Base-by-base conservation (phyloP, 345 rosid genomes). In the Hirschfeldia incana region DNA sequence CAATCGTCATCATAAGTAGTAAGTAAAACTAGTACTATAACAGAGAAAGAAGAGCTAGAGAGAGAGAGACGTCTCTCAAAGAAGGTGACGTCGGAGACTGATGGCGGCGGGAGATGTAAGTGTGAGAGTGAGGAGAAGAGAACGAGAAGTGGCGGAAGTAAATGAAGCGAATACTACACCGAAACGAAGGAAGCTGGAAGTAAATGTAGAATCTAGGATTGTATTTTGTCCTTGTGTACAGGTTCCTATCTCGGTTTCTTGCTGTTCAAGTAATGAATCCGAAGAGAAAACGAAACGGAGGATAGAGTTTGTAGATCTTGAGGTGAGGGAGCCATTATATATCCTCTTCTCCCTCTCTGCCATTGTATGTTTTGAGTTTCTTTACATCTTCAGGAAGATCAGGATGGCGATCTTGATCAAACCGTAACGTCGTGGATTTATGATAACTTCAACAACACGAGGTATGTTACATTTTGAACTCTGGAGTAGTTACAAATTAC, bases 151-250 rank as follows among this genome's bases (percentile, higher is more conserved):
- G 49, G 3, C 13, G 4, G 49, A 42, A 9, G 49, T 10, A 42
- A 42, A 42, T 42, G 49, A 10, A 42, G 49, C 4, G 13, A 10
- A 37, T 37, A 37, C 13, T 42, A 42, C 49, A 42, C 49, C 49
- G 49, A 42, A 42, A 42, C 49, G 49, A 42, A 42, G 49, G 49
- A 42, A 42, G 13, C 49, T 42, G 49, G 49, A 42, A 42, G 49
- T 34, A 5, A 72, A 64, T 53, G 60, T 61, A 6, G 78, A 79
- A 69, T 79, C 82, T 5, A 79, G 65, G 78, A 79, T 79, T 2
- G 21, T 66, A 0, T 59, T 42, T 1, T 66, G 77, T 5, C 82
- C 82, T 15, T 72, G 69, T 59, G 77, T 78, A 49, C 82, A 79
- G 26, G 4, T 42, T 42, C 49, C 49, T 42, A 42, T 13, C 13